These are phyloP conservation scores for Beauveria sp. DNA, from an alignment of 2,329 filamentous ascomycete species.

Conservation along the genomic window DNA sequence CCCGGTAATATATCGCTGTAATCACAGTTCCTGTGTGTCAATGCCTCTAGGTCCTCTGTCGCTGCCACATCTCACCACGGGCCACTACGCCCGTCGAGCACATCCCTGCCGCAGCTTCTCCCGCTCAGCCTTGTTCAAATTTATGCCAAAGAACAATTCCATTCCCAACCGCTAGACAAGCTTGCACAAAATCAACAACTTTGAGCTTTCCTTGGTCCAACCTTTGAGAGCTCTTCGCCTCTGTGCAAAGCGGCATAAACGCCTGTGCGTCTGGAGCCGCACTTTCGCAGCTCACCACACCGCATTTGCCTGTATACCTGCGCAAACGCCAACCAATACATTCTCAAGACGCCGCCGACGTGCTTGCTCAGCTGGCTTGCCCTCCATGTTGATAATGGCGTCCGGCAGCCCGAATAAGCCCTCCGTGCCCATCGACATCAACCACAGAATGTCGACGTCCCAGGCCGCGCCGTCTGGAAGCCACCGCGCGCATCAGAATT, in stretches of 20 bases:
- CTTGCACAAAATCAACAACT: not conserved
- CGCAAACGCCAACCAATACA: not conserved
- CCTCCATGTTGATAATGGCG: conserved; percentile 8
- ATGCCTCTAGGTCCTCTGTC: conserved; percentile 1
- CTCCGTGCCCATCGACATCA: conserved; percentile 4
- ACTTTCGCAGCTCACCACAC: not conserved
- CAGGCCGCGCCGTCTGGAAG: not conserved
- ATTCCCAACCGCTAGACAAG: not conserved
- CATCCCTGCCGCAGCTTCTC: not conserved
- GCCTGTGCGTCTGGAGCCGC: not conserved
- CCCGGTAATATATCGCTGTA: not conserved
- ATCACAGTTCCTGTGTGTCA: not conserved
- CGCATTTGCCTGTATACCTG: not conserved
- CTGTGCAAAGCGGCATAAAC: not conserved
- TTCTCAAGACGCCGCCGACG: not conserved
- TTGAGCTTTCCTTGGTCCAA: too few species aligned
- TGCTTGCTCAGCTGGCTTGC: not conserved
- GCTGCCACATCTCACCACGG: not conserved
- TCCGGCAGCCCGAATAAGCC: not conserved
- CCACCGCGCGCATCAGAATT: not conserved
- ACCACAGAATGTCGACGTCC: not conserved
- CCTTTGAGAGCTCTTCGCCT: not conserved
- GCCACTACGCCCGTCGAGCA: not conserved
- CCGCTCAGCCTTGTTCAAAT: not conserved
- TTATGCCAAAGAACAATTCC: conserved; percentile 1